Conservation (phyloP, 2,329 filamentous ascomycete species). For the Aspergillus pseudotamarii region DNA sequence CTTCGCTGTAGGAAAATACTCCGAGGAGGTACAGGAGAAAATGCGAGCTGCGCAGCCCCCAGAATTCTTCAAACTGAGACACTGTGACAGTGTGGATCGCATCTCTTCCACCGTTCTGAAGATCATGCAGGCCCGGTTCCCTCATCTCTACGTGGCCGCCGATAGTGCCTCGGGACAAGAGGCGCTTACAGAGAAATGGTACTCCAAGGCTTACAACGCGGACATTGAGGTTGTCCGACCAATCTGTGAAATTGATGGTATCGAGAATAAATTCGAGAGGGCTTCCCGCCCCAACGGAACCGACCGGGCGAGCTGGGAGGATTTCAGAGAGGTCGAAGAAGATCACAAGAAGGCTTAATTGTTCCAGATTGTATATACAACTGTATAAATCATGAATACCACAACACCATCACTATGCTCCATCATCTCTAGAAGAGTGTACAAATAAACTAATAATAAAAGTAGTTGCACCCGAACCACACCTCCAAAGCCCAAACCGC, state of each 20-base stretch:
- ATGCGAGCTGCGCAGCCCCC: slow-evolving; percentile 54
- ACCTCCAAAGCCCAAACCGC: neutral
- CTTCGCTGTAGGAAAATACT: slow-evolving; percentile 62
- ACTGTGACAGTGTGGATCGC: slow-evolving; percentile 67
- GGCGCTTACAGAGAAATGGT: slow-evolving; percentile 54
- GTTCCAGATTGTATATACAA: neutral
- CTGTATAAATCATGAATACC: neutral
- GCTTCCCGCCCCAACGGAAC: slow-evolving; percentile 56
- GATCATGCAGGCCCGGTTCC: slow-evolving; percentile 56
- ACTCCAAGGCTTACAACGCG: slow-evolving; percentile 46
- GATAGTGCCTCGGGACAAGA: slow-evolving; percentile 34
- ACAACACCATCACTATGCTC: neutral
- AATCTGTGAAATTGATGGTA: slow-evolving; percentile 50
- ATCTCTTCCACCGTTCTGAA: slow-evolving; percentile 63
- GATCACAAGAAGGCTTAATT: slow-evolving; percentile 29
- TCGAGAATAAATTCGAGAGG: slow-evolving; percentile 52
- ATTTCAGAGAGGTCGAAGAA: slow-evolving; percentile 29
- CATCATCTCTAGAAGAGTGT: neutral
- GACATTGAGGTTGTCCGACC: slow-evolving; percentile 54
- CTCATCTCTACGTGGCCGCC: slow-evolving; percentile 54
- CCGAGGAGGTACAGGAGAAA: slow-evolving; percentile 54
- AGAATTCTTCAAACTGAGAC: slow-evolving; percentile 60
- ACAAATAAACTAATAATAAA: neutral
- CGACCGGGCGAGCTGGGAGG: slow-evolving; percentile 53
- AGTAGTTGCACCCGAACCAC: neutral